Conservation (phyloP, 2,329 filamentous ascomycete species). For the Cytospora mali region DNA sequence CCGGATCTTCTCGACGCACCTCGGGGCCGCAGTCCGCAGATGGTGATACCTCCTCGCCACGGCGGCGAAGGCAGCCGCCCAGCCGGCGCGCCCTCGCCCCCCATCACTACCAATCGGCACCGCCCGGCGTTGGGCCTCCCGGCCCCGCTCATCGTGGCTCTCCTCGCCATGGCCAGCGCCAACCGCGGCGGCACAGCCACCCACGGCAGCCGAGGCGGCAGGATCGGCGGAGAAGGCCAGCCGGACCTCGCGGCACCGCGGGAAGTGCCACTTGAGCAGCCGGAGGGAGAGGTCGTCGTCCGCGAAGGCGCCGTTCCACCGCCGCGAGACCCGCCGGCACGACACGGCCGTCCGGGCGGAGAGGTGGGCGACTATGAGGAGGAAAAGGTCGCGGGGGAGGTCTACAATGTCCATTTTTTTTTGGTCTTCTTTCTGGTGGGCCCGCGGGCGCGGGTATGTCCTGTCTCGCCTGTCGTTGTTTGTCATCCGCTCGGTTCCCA, state of each 20-base stretch:
- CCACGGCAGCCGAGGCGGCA: conserved; percentile 25
- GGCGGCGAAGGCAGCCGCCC: conserved; percentile 48
- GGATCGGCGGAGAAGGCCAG: conserved; percentile 34
- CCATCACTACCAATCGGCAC: neutral
- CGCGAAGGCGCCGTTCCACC: conserved; percentile 53
- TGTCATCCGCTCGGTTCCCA: too few relatives aligned
- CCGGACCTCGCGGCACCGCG: conserved; percentile 56
- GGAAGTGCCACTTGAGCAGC: conserved; percentile 55
- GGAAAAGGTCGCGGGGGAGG: conserved; percentile 62
- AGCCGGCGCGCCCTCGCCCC: conserved; percentile 33
- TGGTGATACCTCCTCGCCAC: conserved; percentile 59
- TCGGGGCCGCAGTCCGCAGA: conserved; percentile 51
- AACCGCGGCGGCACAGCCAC: conserved; percentile 29
- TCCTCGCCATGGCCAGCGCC: too few relatives aligned
- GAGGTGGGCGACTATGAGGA: conserved; percentile 54
- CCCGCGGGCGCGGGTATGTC: too few relatives aligned
- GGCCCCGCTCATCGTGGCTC: neutral
- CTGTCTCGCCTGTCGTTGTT: too few relatives aligned
- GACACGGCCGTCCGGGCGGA: conserved; percentile 52
- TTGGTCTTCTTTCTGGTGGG: conserved; percentile 37
- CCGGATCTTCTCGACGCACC: conserved; percentile 47
- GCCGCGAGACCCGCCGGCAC: conserved; percentile 54
- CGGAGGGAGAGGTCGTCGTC: conserved; percentile 48
- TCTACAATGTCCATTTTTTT: conserved; percentile 42
- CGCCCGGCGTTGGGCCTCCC: neutral